A percentile compares a stretch with the other conserved stretches of the same genome.
phyloP scores from a whole-genome alignment of 495 filamentous ascomycete genomes.

The Jackrogersella minutella region DNA sequence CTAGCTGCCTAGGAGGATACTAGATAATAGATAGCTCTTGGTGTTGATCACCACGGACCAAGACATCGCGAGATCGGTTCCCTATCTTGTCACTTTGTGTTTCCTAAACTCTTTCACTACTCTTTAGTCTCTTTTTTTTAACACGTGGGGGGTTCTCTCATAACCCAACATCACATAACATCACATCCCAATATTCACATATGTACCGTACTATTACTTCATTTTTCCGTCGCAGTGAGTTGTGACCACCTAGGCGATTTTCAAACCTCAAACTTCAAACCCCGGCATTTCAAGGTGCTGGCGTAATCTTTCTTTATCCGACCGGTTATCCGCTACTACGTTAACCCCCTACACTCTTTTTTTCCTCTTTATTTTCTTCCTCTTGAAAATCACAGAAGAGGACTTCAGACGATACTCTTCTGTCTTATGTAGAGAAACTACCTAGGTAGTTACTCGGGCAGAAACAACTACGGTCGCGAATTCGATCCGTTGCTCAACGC shows the following conservation, averaged over 20 bases:
- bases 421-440: neutral
- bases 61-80: constrained; percentile 39
- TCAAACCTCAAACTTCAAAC: constrained; percentile 6
- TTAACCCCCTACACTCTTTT: constrained; percentile 29
- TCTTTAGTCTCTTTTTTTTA: neutral
- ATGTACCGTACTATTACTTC: neutral
- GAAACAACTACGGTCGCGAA: neutral
- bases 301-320: constrained; percentile 40
- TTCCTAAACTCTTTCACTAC: constrained; percentile 8
- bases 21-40: constrained; percentile 26
- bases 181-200: too few relatives aligned
- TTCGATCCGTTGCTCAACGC: neutral
- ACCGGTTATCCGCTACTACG: constrained; percentile 28
- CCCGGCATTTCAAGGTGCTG: constrained; percentile 4
- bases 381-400: neutral
- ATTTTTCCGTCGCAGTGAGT: constrained; percentile 1
- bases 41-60: constrained; percentile 40
- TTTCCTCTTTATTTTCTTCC: too few relatives aligned
- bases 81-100: constrained; percentile 12
- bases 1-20: too few relatives aligned
- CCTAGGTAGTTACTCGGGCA: neutral
- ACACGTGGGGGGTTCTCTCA: too few relatives aligned
- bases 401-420: neutral
- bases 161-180: too few relatives aligned
- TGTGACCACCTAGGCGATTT: too few relatives aligned